These are phyloP conservation scores for Scytalidium lignicola DNA, from an alignment of 2,329 filamentous ascomycete genomes.

Conservation along the genomic window DNA sequence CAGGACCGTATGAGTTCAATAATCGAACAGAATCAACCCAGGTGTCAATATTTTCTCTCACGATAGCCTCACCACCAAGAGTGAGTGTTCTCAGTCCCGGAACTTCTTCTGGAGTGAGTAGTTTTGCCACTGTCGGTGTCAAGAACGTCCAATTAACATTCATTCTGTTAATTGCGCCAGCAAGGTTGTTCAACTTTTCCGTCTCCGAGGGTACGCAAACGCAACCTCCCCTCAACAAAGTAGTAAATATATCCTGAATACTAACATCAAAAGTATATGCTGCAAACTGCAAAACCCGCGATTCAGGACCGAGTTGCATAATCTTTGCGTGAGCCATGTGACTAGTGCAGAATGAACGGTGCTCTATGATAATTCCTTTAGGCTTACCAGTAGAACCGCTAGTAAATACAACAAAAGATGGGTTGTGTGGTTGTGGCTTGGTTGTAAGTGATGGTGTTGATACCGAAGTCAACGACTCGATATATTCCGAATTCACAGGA, in stretches of 20 bases:
- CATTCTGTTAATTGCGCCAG: conserved; percentile 22
- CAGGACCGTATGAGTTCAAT: conserved; percentile 39
- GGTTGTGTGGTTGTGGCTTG: neutral
- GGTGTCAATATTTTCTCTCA: conserved; percentile 29
- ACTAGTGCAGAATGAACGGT: neutral
- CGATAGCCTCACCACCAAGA: conserved; percentile 29
- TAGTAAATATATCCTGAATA: conserved; percentile 7
- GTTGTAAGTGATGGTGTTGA: neutral
- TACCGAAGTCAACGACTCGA: neutral
- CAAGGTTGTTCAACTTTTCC: conserved; percentile 29
- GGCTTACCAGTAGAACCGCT: conserved; percentile 44
- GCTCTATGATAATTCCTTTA: conserved; percentile 38
- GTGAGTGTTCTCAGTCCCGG: conserved; percentile 16
- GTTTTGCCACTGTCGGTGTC: conserved; percentile 24
- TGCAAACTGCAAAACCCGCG: conserved; percentile 3
- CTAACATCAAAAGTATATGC: conserved; percentile 7
- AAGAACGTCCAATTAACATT: conserved; percentile 18
- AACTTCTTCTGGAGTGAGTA: conserved; percentile 18
- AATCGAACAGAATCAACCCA: conserved; percentile 30
- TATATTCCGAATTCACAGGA: neutral
- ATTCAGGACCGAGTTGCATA: no score
- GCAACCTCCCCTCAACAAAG: conserved; percentile 3
- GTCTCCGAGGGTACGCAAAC: conserved; percentile 5
- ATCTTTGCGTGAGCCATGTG: no score
- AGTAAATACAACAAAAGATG: conserved; percentile 21